Percentiles rank a stretch among this genome's conserved stretches.
These are phyloP conservation scores for Ophiosphaerella herpotricha DNA, from an alignment of 2,329 filamentous ascomycete genomes.

Conservation along the genomic window DNA sequence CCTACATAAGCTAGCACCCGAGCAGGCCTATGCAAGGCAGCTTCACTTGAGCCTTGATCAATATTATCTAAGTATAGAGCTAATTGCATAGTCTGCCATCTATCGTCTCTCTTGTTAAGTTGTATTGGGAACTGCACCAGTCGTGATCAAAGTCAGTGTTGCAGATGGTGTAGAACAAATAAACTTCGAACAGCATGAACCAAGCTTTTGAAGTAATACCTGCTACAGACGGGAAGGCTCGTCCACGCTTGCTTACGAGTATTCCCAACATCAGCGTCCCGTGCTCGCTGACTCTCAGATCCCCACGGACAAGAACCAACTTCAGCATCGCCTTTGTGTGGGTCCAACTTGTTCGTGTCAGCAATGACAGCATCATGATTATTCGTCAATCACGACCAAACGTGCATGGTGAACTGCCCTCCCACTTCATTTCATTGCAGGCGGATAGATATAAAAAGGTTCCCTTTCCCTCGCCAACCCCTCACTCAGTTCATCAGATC, in stretches of 20 bases:
- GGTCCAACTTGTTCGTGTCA: not conserved
- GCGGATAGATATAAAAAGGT: not conserved
- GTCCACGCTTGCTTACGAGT: not conserved
- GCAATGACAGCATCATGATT: not conserved
- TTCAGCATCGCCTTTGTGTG: not conserved
- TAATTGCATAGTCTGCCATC: too few species aligned
- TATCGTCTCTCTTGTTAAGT: too few species aligned
- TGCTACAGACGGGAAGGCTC: too few species aligned
- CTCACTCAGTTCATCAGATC: slow-evolving; percentile 8
- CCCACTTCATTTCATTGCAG: too few species aligned
- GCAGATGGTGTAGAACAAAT: too few species aligned
- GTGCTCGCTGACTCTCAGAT: not conserved
- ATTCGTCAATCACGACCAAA: not conserved
- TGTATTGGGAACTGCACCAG: too few species aligned
- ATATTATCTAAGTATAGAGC: too few species aligned
- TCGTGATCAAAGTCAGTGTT: too few species aligned
- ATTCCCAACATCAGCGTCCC: not conserved
- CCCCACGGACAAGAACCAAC: not conserved
- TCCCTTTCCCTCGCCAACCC: not conserved
- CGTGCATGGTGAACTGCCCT: too few species aligned
- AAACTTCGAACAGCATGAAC: too few species aligned
- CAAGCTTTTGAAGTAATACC: too few species aligned
- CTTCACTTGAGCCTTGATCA: too few species aligned
- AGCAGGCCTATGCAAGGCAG: not conserved
- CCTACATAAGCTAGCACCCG: not conserved